These are phyloP conservation scores for Diaporthe aspalathi DNA, from an alignment of 2,329 filamentous ascomycete species.

Conservation along the genomic window DNA sequence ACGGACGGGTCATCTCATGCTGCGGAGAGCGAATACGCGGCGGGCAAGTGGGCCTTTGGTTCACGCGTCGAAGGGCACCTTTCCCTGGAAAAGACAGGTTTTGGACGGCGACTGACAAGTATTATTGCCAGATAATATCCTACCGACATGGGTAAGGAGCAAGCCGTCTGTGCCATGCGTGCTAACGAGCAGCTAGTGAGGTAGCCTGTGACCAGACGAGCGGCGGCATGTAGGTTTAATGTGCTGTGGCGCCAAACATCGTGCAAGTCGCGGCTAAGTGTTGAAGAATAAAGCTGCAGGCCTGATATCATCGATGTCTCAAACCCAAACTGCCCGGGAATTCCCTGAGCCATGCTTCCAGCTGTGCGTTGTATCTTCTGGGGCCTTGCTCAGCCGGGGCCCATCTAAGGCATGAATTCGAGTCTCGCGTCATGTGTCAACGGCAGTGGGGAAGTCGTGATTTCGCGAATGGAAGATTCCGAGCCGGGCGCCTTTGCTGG, in stretches of 20 bases:
- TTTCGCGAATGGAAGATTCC: conserved; percentile 19
- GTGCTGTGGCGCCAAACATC: conserved; percentile 37
- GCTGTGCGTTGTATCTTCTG: neutral
- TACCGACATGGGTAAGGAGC: conserved; percentile 13
- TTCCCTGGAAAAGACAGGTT: neutral
- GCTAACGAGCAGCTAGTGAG: conserved; percentile 23
- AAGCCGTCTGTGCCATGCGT: conserved; percentile 22
- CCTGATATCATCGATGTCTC: conserved; percentile 42
- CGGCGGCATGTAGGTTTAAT: conserved; percentile 32
- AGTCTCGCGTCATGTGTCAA: conserved; percentile 24
- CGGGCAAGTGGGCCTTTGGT: conserved; percentile 11
- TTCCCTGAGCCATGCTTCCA: conserved; percentile 4
- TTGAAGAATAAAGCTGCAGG: conserved; percentile 38
- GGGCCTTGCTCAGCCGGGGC: neutral
- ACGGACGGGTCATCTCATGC: conserved; percentile 2
- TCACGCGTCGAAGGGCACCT: neutral
- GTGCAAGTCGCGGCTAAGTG: conserved; percentile 40
- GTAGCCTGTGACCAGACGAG: conserved; percentile 31
- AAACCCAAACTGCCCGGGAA: conserved; percentile 32
- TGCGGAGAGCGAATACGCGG: conserved; percentile 12
- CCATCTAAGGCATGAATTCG: conserved; percentile 18
- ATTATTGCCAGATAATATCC: conserved; percentile 16
- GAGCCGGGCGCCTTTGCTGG: conserved; percentile 12
- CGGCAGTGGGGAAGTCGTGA: conserved; percentile 13
- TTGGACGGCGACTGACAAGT: conserved; percentile 2